A percentile compares a stretch with the other conserved stretches of the same genome.
Conservation (phyloP, 345 rosid species). For the Gossypium arboreum region DNA sequence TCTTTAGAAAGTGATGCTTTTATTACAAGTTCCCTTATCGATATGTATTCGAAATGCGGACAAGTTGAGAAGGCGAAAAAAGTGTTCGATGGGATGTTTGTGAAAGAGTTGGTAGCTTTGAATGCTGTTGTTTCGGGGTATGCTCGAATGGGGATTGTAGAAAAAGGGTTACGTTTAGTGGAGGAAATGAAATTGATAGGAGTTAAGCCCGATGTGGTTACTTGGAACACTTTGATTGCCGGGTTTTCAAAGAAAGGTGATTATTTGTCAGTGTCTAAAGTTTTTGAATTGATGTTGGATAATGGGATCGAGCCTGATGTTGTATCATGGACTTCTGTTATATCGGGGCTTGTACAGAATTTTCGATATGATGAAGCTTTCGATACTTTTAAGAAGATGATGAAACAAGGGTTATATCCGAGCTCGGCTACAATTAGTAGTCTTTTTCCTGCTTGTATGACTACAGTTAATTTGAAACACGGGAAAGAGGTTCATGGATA, state of each 20-base stretch:
- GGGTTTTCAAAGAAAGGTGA: slow-evolving; percentile 67
- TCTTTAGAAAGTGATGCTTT: slow-evolving; percentile 51
- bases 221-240: slow-evolving; percentile 45
- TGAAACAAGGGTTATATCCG: slow-evolving; percentile 46
- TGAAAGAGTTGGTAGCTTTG: slow-evolving; percentile 32
- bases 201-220: slow-evolving; percentile 55
- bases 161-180: slow-evolving; percentile 49
- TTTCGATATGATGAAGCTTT: slow-evolving; percentile 51
- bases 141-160: slow-evolving; percentile 40
- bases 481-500: slow-evolving; percentile 65
- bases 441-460: slow-evolving; percentile 70
- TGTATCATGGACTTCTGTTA: slow-evolving; percentile 74
- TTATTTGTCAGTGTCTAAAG: slow-evolving; percentile 34
- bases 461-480: slow-evolving; percentile 33
- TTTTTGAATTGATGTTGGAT: slow-evolving; percentile 45
- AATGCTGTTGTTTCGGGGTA: slow-evolving; percentile 77
- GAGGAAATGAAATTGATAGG: slow-evolving; percentile 37
- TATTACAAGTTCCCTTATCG: slow-evolving; percentile 59
- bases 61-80: slow-evolving; percentile 38
- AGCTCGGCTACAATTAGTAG: slow-evolving; percentile 60
- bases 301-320: slow-evolving; percentile 63
- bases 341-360: slow-evolving; percentile 74
- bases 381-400: slow-evolving; percentile 53
- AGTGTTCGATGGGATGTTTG: slow-evolving; percentile 46
- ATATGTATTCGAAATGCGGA: slow-evolving; percentile 74